Conservation (phyloP, 306 rosid genomes). For the Gillenia trifoliata region DNA sequence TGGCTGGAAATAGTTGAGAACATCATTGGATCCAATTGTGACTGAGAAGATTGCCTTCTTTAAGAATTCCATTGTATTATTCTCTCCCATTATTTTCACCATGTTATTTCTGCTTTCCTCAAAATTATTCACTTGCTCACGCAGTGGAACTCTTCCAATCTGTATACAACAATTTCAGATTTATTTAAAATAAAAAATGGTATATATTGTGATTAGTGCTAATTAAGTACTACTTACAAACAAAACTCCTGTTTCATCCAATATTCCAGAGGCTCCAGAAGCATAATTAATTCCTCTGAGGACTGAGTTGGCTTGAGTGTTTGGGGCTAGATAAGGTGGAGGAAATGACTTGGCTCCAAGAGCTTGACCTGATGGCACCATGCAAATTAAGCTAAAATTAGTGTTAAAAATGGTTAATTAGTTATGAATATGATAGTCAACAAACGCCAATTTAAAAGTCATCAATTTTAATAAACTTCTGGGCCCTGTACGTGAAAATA, state of each 20-base stretch:
- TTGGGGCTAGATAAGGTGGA: conserved; percentile 55
- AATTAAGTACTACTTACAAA: conserved; percentile 30
- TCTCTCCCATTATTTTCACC: conserved; percentile 36
- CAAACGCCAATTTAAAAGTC: background rate
- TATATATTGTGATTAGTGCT: background rate
- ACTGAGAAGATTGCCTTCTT: conserved; percentile 47
- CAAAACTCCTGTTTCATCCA: conserved; percentile 41
- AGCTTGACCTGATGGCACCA: conserved; percentile 33
- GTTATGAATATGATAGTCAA: background rate
- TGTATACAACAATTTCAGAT: background rate
- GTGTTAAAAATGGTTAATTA: background rate
- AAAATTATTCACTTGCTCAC: conserved; percentile 42
- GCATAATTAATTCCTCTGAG: conserved; percentile 47
- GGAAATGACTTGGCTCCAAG: conserved; percentile 51
- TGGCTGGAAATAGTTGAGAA: conserved; percentile 44
- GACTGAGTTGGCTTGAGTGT: conserved; percentile 23
- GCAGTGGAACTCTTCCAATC: conserved; percentile 45
- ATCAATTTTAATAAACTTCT: background rate
- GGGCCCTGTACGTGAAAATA: background rate
- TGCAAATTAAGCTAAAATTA: background rate
- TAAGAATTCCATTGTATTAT: conserved; percentile 22
- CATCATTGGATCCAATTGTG: conserved; percentile 51
- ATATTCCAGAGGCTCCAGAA: conserved; percentile 50
- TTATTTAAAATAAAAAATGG: background rate
- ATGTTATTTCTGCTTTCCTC: conserved; percentile 31